Conservation (phyloP, 257 asterid species). For the Lithospermum erythrorhizon region DNA sequence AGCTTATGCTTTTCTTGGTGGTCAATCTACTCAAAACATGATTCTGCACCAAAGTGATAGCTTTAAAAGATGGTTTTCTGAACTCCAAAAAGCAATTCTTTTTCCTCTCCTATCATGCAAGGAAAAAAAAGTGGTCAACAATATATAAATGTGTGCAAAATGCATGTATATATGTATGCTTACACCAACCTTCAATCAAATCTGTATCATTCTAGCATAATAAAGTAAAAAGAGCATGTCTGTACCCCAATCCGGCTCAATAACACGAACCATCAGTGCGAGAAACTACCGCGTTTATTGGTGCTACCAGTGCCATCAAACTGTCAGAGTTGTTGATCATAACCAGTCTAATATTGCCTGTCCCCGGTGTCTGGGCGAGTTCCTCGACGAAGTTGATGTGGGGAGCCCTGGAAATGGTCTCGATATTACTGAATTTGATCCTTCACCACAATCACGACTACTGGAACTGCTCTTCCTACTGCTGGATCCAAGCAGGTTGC, state of each 20-base stretch:
- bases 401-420: conserved; percentile 26
- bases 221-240: conserved; percentile 1
- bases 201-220: background rate
- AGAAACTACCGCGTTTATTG: conserved; percentile 43
- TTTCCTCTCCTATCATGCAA: conserved; percentile 1
- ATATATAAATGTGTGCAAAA: background rate
- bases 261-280: background rate
- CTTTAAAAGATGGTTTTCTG: background rate
- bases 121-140: background rate
- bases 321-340: conserved; percentile 32
- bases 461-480: conserved; percentile 54
- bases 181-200: background rate
- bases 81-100: conserved; percentile 2
- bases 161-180: background rate
- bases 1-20: conserved; percentile 1
- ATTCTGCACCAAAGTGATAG: background rate
- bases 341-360: conserved; percentile 36
- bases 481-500: conserved; percentile 29
- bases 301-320: conserved; percentile 82
- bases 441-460: conserved; percentile 68
- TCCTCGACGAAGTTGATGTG: conserved; percentile 45
- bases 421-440: conserved; percentile 56
- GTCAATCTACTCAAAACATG: background rate
- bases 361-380: conserved; percentile 60
- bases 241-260: background rate